Evolutionary conservation across 2,329 filamentous ascomycete genomes (phyloP).

Genomic region (Daldinia sp.): DNA sequence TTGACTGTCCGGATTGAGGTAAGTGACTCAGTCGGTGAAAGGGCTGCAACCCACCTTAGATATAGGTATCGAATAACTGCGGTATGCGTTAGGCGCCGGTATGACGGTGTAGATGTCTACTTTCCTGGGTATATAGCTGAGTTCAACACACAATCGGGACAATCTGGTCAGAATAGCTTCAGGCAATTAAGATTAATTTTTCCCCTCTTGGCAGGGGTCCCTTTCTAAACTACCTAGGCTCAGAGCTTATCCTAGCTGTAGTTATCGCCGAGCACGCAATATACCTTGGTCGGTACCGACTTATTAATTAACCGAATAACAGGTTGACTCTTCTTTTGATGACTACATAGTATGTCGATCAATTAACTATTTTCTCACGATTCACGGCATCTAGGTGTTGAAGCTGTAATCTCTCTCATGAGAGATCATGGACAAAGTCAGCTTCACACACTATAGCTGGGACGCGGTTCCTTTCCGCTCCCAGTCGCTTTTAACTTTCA

Average conservation of each 20-base stretch:
- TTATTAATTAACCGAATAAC: slow-evolving; percentile 39
- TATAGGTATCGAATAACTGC: background rate
- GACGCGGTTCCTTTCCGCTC: slow-evolving; percentile 52
- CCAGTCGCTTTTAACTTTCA: slow-evolving; percentile 50
- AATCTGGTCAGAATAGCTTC: slow-evolving; percentile 26
- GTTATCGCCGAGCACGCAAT: slow-evolving; percentile 17
- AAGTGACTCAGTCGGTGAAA: slow-evolving; percentile 15
- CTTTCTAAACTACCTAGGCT: slow-evolving; percentile 10
- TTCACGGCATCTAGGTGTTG: slow-evolving; percentile 20
- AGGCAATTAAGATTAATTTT: slow-evolving; percentile 28
- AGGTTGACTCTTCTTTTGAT: slow-evolving; percentile 22
- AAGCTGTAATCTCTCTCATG: slow-evolving; percentile 24
- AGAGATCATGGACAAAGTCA: slow-evolving; percentile 54
- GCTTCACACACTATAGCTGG: slow-evolving; percentile 55
- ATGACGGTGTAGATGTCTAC: background rate
- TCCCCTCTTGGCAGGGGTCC: slow-evolving; percentile 29
- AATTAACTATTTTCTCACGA: slow-evolving; percentile 6
- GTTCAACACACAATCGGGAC: slow-evolving; percentile 4
- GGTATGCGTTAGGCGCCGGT: background rate
- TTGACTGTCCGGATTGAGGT: background rate
- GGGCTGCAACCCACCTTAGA: slow-evolving; percentile 1
- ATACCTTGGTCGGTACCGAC: background rate
- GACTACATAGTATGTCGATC: background rate
- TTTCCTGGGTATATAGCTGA: background rate
- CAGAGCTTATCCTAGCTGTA: slow-evolving; percentile 20